A percentile compares a stretch with the other conserved stretches of the same genome.
Conservation (phyloP, 1,284 basidiomycete genomes). For the Farysia itapuensis region DNA sequence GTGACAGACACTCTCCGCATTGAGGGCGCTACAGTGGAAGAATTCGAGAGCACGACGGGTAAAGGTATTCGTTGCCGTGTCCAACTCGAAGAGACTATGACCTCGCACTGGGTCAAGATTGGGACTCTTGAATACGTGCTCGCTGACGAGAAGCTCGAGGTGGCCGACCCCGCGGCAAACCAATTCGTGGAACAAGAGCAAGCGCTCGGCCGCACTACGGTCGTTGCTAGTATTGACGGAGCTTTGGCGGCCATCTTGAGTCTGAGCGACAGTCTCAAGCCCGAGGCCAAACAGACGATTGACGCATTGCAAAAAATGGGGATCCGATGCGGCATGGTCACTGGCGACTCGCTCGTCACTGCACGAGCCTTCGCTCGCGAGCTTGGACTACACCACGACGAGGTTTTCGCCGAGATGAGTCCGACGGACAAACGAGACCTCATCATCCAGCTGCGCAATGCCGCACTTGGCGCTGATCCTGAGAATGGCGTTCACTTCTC, state of each 20-base stretch:
- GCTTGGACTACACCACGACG: slow-evolving; percentile 39
- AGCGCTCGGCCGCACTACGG: slow-evolving; percentile 45
- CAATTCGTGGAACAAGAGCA: slow-evolving; percentile 33
- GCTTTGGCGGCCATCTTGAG: slow-evolving; percentile 37
- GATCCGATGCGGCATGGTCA: slow-evolving; percentile 53
- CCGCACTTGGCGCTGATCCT: slow-evolving; percentile 27
- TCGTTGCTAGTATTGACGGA: slow-evolving; percentile 50
- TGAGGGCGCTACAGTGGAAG: slow-evolving; percentile 63
- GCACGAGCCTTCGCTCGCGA: slow-evolving; percentile 48
- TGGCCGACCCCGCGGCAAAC: slow-evolving; percentile 2
- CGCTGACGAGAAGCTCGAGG: slow-evolving; percentile 3
- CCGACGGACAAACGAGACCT: slow-evolving; percentile 54
- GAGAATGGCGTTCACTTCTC: slow-evolving; percentile 17
- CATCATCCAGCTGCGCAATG: slow-evolving; percentile 61
- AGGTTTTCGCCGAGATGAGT: slow-evolving; percentile 53
- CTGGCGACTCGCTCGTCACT: slow-evolving; percentile 51
- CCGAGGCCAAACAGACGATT: slow-evolving; percentile 45
- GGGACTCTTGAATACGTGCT: slow-evolving; percentile 41
- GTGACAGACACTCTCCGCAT: slow-evolving; percentile 4
- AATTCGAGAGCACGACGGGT: slow-evolving; percentile 85
- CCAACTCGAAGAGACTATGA: slow-evolving; percentile 32
- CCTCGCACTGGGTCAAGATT: slow-evolving; percentile 38
- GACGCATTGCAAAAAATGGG: slow-evolving; percentile 45
- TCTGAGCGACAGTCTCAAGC: slow-evolving; percentile 53
- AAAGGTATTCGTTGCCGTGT: slow-evolving; percentile 70